Percentiles rank a stretch among this genome's conserved stretches.
phyloP scores from a whole-genome alignment of 345 rosid genomes.

The Turritis glabra region DNA sequence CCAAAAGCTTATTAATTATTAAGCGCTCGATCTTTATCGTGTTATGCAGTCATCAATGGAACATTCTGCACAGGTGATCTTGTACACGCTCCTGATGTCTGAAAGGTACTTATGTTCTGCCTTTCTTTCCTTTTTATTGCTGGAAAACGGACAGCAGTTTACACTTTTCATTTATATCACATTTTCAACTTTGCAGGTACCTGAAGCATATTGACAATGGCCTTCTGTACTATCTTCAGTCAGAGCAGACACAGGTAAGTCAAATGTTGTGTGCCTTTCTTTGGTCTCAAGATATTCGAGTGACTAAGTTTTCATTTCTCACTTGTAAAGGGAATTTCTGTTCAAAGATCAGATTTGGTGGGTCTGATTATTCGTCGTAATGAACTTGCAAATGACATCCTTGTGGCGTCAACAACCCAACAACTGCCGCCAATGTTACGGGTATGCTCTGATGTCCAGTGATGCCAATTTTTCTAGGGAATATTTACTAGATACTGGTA shows the following conservation, averaged over 20 bases:
- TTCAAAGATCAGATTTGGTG: constrained; percentile 82
- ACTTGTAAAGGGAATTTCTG: constrained; percentile 66
- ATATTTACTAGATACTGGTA: constrained; percentile 10
- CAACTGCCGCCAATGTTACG: constrained; percentile 83
- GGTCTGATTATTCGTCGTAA: constrained; percentile 95
- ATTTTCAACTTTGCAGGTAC: constrained; percentile 54
- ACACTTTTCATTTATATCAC: constrained; percentile 1
- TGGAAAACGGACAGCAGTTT: constrained; percentile 1
- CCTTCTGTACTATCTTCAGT: constrained; percentile 79
- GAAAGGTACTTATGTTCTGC: constrained; percentile 60
- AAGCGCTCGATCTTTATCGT: constrained; percentile 12
- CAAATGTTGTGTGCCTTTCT: constrained; percentile 24
- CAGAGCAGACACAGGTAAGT: constrained; percentile 84
- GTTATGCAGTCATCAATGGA: constrained; percentile 80
- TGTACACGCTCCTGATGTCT: constrained; percentile 97
- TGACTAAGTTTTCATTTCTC: constrained; percentile 22
- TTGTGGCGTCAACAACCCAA: constrained; percentile 68
- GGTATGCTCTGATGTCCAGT: constrained; percentile 49
- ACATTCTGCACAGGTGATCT: constrained; percentile 93
- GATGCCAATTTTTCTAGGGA: neutral
- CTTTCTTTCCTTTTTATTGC: constrained; percentile 17
- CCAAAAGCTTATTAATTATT: constrained; percentile 11
- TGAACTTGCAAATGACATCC: constrained; percentile 84
- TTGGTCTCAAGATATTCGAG: constrained; percentile 5
- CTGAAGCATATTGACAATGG: constrained; percentile 76